Evolutionary conservation across 805 yeast species (phyloP).

Genomic region (Limtongozyma cylindracea): DNA sequence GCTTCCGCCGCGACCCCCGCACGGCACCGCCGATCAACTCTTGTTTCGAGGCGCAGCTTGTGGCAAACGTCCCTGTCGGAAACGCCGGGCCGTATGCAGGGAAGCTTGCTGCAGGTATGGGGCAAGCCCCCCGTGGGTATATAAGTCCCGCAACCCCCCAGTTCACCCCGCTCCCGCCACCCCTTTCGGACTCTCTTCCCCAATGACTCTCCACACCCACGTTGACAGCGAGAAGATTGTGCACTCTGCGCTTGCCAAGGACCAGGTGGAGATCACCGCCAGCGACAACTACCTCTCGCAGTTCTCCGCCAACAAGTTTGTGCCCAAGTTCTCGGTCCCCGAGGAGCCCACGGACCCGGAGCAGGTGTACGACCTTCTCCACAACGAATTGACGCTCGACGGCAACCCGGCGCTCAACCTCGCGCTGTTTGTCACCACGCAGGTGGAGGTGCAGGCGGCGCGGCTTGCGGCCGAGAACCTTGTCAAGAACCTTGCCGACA

Average conservation of each 20-base stretch:
- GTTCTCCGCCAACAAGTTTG: conserved; percentile 7
- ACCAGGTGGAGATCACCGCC: conserved; percentile 4
- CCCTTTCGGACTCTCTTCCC: too few species aligned
- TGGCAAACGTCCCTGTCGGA: too few species aligned
- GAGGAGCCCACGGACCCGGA: conserved; percentile 22
- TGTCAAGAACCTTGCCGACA: conserved; percentile 76
- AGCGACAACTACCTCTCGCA: conserved; percentile 9
- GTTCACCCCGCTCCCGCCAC: too few species aligned
- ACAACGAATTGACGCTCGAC: conserved; percentile 55
- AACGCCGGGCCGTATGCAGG: too few species aligned
- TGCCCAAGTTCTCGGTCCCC: conserved; percentile 42
- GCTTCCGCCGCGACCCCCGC: too few species aligned
- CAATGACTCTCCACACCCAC: background rate
- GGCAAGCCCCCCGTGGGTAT: too few species aligned
- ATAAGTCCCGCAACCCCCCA: too few species aligned
- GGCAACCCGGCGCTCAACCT: conserved; percentile 67
- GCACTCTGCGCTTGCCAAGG: background rate
- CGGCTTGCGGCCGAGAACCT: conserved; percentile 41
- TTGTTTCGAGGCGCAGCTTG: too few species aligned
- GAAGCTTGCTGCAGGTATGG: too few species aligned
- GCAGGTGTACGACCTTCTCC: conserved; percentile 34
- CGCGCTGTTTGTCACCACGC: conserved; percentile 79
- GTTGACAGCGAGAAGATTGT: background rate
- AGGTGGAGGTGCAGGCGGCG: conserved; percentile 16
- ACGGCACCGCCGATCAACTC: too few species aligned